phyloP scores from a whole-genome alignment of 2,329 filamentous ascomycete genomes.

The Aspergillus latus region DNA sequence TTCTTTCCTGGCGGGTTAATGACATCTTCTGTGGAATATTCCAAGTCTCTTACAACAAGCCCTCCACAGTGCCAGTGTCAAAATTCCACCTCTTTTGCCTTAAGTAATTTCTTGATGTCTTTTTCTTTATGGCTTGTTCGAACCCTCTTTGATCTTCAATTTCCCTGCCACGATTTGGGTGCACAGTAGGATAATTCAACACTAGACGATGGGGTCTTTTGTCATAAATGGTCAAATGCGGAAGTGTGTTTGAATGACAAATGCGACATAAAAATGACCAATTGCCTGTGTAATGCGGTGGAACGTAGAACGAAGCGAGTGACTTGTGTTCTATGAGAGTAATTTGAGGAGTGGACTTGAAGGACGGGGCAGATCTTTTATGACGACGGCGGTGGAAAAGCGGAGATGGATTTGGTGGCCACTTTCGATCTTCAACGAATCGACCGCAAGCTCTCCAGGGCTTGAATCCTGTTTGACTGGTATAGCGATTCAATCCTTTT shows the following conservation, averaged over 20 bases:
- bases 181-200: no score
- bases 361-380: conserved; percentile 1
- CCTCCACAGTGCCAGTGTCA: conserved; percentile 18
- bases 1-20: conserved; percentile 60
- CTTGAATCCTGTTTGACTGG: background rate
- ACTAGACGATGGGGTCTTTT: no score
- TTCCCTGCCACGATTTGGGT: no score
- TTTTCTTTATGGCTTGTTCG: background rate
- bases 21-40: conserved; percentile 54
- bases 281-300: background rate
- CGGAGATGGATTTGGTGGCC: conserved; percentile 7
- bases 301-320: background rate
- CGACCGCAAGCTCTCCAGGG: background rate
- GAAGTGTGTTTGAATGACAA: no score
- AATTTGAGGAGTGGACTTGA: background rate
- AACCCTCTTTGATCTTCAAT: background rate
- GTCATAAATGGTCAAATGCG: no score
- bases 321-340: background rate
- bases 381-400: conserved; percentile 3
- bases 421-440: conserved; percentile 9
- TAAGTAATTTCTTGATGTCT: background rate
- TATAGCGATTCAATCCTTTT: conserved; percentile 6
- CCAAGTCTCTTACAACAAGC: conserved; percentile 54
- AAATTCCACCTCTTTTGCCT: conserved; percentile 3
- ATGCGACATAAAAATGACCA: background rate